These are phyloP conservation scores for sunflower (Helianthus annuus) DNA, from an alignment of 129 eudicot species.

Conservation along the genomic window DNA sequence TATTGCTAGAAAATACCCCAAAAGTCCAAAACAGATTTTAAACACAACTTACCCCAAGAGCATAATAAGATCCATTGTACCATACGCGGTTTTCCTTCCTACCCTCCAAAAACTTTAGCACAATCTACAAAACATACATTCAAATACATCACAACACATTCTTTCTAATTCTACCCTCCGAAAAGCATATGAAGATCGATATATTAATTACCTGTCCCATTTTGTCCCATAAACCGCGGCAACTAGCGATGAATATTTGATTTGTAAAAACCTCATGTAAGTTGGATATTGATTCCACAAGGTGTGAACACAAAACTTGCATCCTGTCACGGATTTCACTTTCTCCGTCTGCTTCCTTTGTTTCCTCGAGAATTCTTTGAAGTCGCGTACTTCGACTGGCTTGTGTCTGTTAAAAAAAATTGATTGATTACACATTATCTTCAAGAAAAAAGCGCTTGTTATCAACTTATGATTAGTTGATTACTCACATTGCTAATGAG, in stretches of 20 bases:
- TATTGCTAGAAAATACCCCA: not conserved
- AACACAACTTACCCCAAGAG: constrained; percentile 70
- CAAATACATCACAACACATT: constrained; percentile 27
- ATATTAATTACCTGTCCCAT: constrained; percentile 76
- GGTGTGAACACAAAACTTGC: constrained; percentile 71
- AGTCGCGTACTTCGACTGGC: constrained; percentile 73
- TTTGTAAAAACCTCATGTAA: constrained; percentile 81
- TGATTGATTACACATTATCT: not conserved
- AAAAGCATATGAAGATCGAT: not conserved
- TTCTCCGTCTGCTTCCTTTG: constrained; percentile 89
- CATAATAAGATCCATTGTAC: constrained; percentile 90
- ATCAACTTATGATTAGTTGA: constrained; percentile 20
- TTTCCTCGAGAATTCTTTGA: constrained; percentile 87
- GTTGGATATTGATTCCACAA: constrained; percentile 68
- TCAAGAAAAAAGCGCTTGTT: not conserved
- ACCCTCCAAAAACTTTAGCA: constrained; percentile 80
- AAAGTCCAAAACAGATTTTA: not conserved
- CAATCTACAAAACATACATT: constrained; percentile 45
- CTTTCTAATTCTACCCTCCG: constrained; percentile 5
- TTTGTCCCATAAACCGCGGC: constrained; percentile 89
- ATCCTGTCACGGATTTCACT: constrained; percentile 81
- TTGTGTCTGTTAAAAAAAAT: constrained; percentile 51
- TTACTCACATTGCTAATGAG: constrained; percentile 73
- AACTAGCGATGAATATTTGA: constrained; percentile 70
- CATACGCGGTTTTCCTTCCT: constrained; percentile 90